A percentile compares a stretch with the other conserved stretches of the same genome.
Evolutionary conservation across 176 grass and related monocot genomes (phyloP).

Genomic region (Triticum urartu): DNA sequence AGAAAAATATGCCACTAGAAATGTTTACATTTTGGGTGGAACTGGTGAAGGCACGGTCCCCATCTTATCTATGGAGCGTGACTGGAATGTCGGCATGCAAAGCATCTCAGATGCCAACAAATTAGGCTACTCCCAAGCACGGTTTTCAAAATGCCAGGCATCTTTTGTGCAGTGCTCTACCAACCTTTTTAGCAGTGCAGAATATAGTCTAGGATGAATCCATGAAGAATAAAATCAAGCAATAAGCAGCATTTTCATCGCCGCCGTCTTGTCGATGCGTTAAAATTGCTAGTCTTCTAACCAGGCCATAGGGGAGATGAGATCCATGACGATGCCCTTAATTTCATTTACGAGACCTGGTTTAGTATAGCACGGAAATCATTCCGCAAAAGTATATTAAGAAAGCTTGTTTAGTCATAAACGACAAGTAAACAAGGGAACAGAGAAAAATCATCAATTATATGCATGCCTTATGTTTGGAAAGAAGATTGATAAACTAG

Average conservation of each 20-base stretch:
- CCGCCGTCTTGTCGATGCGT: neutral
- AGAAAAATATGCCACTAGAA: neutral
- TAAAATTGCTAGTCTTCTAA: slow-evolving; percentile 6
- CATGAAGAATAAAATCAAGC: neutral
- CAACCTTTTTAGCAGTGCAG: slow-evolving; percentile 2
- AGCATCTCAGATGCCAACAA: slow-evolving; percentile 32
- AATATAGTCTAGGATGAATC: neutral
- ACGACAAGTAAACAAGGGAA: neutral
- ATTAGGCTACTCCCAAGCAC: slow-evolving; percentile 8
- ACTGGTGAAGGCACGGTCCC: slow-evolving; percentile 9
- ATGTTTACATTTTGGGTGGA: slow-evolving; percentile 2
- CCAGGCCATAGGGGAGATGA: neutral
- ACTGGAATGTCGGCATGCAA: slow-evolving; percentile 15
- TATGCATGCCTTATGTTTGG: neutral
- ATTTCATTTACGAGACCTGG: neutral
- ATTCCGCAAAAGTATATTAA: neutral
- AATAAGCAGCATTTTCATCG: neutral
- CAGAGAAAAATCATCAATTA: neutral
- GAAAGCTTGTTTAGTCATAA: neutral
- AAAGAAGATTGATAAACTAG: neutral
- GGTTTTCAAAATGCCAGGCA: neutral
- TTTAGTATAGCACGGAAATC: neutral
- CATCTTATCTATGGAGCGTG: slow-evolving; percentile 13
- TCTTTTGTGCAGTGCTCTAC: slow-evolving; percentile 17
- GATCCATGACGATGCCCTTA: neutral